These are phyloP conservation scores for Mycosphaerella sp. DNA, from an alignment of 2,329 filamentous ascomycete species.

Conservation along the genomic window DNA sequence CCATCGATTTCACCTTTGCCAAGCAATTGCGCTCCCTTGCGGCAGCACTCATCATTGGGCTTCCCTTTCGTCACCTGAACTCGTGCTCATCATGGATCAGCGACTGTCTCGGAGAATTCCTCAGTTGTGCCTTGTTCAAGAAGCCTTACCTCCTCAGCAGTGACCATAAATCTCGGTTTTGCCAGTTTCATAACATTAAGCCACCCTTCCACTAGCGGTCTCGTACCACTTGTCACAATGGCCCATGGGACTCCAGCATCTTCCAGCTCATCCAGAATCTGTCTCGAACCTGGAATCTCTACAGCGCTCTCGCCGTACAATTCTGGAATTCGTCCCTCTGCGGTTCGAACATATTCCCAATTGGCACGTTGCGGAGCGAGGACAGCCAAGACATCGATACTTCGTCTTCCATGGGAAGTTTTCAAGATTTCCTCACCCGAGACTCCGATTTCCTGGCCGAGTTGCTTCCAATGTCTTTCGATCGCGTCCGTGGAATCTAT, in stretches of 20 bases:
- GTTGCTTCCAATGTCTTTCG: constrained; percentile 68
- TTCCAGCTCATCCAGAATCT: constrained; percentile 30
- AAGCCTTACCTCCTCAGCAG: constrained; percentile 39
- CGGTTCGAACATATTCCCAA: constrained; percentile 78
- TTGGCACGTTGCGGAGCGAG: constrained; percentile 80
- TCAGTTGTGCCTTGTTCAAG: too few relatives aligned
- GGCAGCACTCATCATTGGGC: constrained; percentile 47
- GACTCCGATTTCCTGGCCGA: constrained; percentile 76
- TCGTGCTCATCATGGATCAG: too few relatives aligned
- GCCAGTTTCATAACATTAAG: constrained; percentile 45
- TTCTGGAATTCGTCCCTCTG: constrained; percentile 72
- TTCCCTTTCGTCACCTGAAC: constrained; percentile 41
- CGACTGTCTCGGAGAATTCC: too few relatives aligned
- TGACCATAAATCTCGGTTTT: constrained; percentile 43
- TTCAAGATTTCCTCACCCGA: constrained; percentile 73
- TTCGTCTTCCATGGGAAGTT: constrained; percentile 84
- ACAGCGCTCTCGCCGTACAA: constrained; percentile 70
- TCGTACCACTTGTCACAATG: constrained; percentile 57
- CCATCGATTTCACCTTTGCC: constrained; percentile 30
- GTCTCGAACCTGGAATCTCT: constrained; percentile 69
- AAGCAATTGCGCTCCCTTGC: constrained; percentile 39
- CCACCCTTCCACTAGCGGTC: constrained; percentile 46
- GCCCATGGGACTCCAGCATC: constrained; percentile 64
- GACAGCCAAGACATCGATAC: constrained; percentile 75
- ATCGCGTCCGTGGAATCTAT: constrained; percentile 76